Percentiles rank a stretch among this genome's conserved stretches.
phyloP scores from a whole-genome alignment of 768 basidiomycete genomes.

The Termitomyces sp. region DNA sequence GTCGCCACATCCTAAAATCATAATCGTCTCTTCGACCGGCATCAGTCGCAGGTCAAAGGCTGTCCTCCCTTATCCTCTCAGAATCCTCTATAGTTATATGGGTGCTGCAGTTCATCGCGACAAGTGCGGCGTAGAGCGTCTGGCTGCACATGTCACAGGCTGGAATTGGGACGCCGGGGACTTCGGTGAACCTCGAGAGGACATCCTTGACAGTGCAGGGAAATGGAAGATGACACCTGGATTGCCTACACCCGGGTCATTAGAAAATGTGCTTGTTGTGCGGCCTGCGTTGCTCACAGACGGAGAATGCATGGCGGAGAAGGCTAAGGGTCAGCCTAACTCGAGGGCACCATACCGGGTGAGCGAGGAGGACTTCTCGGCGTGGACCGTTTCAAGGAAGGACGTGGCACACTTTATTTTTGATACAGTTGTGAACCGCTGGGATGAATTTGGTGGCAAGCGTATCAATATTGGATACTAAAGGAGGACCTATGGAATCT shows the following conservation, averaged over 20 bases:
- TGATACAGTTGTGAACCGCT: constrained; percentile 37
- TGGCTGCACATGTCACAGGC: constrained; percentile 42
- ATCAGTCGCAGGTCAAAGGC: constrained; percentile 39
- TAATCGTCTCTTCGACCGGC: constrained; percentile 52
- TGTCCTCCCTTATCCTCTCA: constrained; percentile 41
- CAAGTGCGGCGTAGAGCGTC: constrained; percentile 56
- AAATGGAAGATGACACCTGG: constrained; percentile 39
- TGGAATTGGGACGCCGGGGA: constrained; percentile 39
- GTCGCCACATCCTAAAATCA: constrained; percentile 34
- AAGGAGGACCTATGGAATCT: not conserved
- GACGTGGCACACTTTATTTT: constrained; percentile 66
- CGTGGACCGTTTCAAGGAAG: constrained; percentile 53
- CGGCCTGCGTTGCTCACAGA: constrained; percentile 57
- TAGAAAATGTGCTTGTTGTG: constrained; percentile 45
- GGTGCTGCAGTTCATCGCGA: constrained; percentile 48
- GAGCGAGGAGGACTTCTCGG: constrained; percentile 35
- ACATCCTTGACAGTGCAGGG: constrained; percentile 35
- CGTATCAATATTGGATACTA: constrained; percentile 30
- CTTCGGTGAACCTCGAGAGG: constrained; percentile 33
- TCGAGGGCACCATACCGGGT: constrained; percentile 32
- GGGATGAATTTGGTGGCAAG: constrained; percentile 52
- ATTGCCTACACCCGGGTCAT: constrained; percentile 36
- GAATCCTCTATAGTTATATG: constrained; percentile 42
- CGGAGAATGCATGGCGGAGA: constrained; percentile 42
- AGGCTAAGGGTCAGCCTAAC: constrained; percentile 3